Evolutionary conservation across 805 yeast species (phyloP).

Genomic region (Priceomyces haplophilus): DNA sequence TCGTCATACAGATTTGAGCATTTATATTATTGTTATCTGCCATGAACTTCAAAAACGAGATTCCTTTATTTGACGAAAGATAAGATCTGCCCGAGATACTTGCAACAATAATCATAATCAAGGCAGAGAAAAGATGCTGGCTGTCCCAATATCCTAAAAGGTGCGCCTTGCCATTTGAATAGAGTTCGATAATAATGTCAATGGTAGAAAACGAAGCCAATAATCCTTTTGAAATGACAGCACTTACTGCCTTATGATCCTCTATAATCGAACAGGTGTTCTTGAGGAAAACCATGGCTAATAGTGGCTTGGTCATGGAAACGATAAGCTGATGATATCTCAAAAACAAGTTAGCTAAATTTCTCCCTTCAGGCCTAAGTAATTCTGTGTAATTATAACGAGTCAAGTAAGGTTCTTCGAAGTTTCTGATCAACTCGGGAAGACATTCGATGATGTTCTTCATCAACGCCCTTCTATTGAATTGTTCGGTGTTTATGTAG

Average conservation of each 20-base stretch:
- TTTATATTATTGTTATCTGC: constrained; percentile 33
- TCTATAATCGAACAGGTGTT: constrained; percentile 20
- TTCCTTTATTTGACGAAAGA: constrained; percentile 20
- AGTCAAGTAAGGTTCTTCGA: constrained; percentile 28
- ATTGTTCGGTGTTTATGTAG: constrained; percentile 39
- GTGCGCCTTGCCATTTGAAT: constrained; percentile 26
- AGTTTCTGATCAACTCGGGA: constrained; percentile 27
- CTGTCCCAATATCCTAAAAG: constrained; percentile 40
- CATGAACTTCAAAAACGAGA: constrained; percentile 34
- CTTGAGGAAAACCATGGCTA: constrained; percentile 28
- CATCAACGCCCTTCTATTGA: constrained; percentile 34
- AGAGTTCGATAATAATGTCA: constrained; percentile 27
- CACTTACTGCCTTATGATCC: constrained; percentile 21
- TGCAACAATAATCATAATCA: constrained; percentile 27
- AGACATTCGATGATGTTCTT: constrained; percentile 28
- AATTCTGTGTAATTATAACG: constrained; percentile 21
- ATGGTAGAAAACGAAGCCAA: constrained; percentile 29
- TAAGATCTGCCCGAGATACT: constrained; percentile 18
- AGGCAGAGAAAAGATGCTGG: constrained; percentile 35
- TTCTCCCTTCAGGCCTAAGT: constrained; percentile 21
- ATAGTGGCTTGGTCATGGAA: constrained; percentile 32
- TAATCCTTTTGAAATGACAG: constrained; percentile 27
- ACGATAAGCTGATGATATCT: constrained; percentile 34
- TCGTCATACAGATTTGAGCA: constrained; percentile 29
- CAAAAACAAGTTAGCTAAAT: constrained; percentile 31